A percentile compares a stretch with the other conserved stretches of the same genome.
phyloP scores from a whole-genome alignment of 2,329 filamentous ascomycete species.

The Spiromastix sp. region DNA sequence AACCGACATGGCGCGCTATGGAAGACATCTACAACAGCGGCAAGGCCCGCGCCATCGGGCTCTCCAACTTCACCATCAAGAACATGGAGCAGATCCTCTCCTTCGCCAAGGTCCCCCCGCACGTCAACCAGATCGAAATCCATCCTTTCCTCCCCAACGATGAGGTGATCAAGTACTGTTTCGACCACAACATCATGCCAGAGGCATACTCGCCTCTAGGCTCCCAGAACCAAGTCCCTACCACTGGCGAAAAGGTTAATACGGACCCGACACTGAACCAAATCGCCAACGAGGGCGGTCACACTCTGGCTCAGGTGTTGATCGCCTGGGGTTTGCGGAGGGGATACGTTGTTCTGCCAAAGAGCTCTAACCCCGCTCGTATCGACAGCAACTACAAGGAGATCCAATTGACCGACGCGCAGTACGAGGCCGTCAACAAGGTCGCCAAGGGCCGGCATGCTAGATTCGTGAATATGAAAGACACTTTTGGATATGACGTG shows the following conservation, averaged over 20 bases:
- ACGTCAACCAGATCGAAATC: slow-evolving; percentile 37
- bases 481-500: slow-evolving; percentile 64
- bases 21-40: slow-evolving; percentile 50
- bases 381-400: slow-evolving; percentile 60
- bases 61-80: slow-evolving; percentile 61
- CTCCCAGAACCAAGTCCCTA: slow-evolving; percentile 59
- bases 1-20: slow-evolving; percentile 57
- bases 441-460: slow-evolving; percentile 57
- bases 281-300: slow-evolving; percentile 47
- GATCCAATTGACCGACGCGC: slow-evolving; percentile 47
- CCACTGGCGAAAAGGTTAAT: slow-evolving; percentile 55
- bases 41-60: slow-evolving; percentile 59
- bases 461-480: slow-evolving; percentile 74
- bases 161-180: slow-evolving; percentile 33
- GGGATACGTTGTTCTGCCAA: slow-evolving; percentile 58
- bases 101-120: slow-evolving; percentile 32
- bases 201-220: slow-evolving; percentile 40
- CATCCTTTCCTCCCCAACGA: slow-evolving; percentile 39
- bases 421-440: slow-evolving; percentile 50
- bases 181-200: slow-evolving; percentile 30
- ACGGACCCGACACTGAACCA: slow-evolving; percentile 49
- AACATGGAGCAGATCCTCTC: slow-evolving; percentile 38
- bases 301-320: slow-evolving; percentile 51
- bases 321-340: slow-evolving; percentile 57
- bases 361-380: slow-evolving; percentile 56